A percentile compares a stretch with the other conserved stretches of the same genome.
These are phyloP conservation scores for Piromyces finnis DNA, from an alignment of 192 early-diverging fungal genomes.

Conservation along the genomic window DNA sequence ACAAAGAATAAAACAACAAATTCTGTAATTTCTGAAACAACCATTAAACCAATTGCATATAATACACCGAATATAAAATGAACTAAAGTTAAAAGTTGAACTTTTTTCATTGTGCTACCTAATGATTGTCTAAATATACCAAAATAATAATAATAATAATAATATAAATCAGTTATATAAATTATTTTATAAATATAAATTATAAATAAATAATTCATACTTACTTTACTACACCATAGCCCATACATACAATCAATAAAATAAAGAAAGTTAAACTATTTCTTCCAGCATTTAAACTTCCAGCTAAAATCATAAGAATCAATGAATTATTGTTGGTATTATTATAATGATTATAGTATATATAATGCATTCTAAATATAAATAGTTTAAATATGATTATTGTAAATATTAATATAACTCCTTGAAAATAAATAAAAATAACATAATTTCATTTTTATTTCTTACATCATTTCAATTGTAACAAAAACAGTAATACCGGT, in stretches of 20 bases:
- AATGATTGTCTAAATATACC: slow-evolving; percentile 52
- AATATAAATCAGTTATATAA: too few relatives aligned
- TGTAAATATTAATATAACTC: background rate
- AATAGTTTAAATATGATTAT: too few relatives aligned
- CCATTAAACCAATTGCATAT: slow-evolving; percentile 65
- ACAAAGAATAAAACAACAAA: slow-evolving; percentile 59
- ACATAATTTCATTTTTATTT: too few relatives aligned
- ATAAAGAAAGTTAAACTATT: slow-evolving; percentile 92
- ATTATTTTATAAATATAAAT: too few relatives aligned
- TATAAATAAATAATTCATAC: too few relatives aligned
- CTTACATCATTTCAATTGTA: slow-evolving; percentile 70
- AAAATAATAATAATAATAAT: too few relatives aligned
- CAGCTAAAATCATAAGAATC: slow-evolving; percentile 51
- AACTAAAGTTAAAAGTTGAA: slow-evolving; percentile 47
- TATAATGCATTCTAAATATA: background rate
- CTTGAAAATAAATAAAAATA: too few relatives aligned
- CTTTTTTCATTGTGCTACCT: slow-evolving; percentile 75
- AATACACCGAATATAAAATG: slow-evolving; percentile 81
- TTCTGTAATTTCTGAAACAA: slow-evolving; percentile 41
- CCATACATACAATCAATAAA: slow-evolving; percentile 83
- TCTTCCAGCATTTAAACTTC: slow-evolving; percentile 68
- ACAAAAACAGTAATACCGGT: slow-evolving; percentile 69
- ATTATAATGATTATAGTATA: background rate
- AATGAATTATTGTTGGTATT: slow-evolving; percentile 7
- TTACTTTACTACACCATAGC: slow-evolving; percentile 89